phyloP scores from a whole-genome alignment of 768 basidiomycete genomes.

The Hygrocybe punicea region DNA sequence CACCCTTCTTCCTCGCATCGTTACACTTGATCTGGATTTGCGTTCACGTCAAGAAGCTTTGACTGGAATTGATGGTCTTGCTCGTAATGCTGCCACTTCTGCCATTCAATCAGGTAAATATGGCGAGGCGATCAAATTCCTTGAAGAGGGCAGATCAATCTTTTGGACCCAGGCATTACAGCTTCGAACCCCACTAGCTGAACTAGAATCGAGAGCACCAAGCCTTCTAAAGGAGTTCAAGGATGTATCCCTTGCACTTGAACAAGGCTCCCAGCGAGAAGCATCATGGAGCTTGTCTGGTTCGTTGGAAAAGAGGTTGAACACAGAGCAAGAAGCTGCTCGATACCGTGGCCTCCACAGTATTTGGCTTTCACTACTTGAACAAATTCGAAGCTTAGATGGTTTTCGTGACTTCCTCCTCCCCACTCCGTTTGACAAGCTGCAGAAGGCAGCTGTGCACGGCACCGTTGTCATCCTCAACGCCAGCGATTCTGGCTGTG shows the following conservation, averaged over 20 bases:
- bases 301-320: background rate
- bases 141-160: background rate
- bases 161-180: background rate
- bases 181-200: background rate
- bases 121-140: background rate
- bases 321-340: background rate
- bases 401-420: conserved; percentile 12
- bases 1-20: background rate
- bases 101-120: background rate
- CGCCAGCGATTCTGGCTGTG: conserved; percentile 14
- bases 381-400: conserved; percentile 4
- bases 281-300: too few relatives aligned
- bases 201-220: background rate
- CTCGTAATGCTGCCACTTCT: too few relatives aligned
- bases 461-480: conserved; percentile 22
- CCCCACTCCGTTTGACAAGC: background rate
- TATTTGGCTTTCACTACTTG: background rate
- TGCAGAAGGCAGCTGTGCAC: conserved; percentile 7
- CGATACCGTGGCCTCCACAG: background rate
- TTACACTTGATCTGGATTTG: background rate
- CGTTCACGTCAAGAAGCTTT: background rate
- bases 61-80: background rate
- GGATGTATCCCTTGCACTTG: background rate
- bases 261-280: background rate
- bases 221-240: background rate